A percentile compares a stretch with the other conserved stretches of the same genome.
phyloP scores from a whole-genome alignment of 345 rosid species.

The Citrus reticulata region DNA sequence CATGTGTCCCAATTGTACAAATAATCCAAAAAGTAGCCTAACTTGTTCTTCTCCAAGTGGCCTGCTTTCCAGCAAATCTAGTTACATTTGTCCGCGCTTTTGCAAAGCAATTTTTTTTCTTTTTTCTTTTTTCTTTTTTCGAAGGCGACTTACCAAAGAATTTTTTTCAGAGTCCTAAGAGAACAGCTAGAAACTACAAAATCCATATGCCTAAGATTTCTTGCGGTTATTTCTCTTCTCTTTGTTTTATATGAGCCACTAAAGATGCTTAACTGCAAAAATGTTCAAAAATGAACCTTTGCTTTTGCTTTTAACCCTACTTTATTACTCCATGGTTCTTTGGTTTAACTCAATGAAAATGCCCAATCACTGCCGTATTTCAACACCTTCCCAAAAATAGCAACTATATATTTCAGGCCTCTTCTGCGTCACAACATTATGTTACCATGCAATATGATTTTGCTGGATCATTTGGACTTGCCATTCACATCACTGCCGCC shows the following conservation, averaged over 20 bases:
- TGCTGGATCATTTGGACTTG: conserved; percentile 15
- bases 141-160: background rate
- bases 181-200: background rate
- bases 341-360: conserved; percentile 14
- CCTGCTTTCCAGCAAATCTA: conserved; percentile 18
- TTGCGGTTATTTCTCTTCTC: conserved; percentile 2
- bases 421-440: background rate
- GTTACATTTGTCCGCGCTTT: conserved; percentile 11
- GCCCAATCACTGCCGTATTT: conserved; percentile 10
- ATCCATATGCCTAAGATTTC: background rate
- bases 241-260: conserved; percentile 17
- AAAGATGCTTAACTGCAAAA: conserved; percentile 17
- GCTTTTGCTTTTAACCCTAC: background rate
- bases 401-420: conserved; percentile 4
- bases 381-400: background rate
- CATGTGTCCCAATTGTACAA: background rate
- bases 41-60: conserved; percentile 6
- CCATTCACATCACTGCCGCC: background rate
- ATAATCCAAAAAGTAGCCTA: background rate
- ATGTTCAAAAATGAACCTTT: background rate
- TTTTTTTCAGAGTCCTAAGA: background rate
- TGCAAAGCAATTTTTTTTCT: background rate
- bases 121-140: background rate
- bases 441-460: background rate
- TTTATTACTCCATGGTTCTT: background rate